Evolutionary conservation across 495 filamentous ascomycete genomes (phyloP).

Genomic region (Hypomontagnella monticulosa): DNA sequence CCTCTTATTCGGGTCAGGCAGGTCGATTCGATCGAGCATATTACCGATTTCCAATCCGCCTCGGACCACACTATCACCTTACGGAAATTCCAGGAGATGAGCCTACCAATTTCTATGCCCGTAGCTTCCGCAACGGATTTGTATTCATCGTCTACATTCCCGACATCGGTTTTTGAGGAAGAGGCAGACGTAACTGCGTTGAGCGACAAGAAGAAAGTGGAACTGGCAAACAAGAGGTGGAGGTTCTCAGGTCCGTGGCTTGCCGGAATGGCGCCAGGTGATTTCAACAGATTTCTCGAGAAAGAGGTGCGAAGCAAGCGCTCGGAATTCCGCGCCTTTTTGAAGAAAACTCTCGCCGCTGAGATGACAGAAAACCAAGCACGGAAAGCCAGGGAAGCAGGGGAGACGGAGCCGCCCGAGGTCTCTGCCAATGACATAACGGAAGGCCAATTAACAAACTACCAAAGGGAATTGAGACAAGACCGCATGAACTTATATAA

Average conservation of each 20-base stretch:
- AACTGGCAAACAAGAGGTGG: constrained; percentile 64
- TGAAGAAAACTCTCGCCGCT: constrained; percentile 58
- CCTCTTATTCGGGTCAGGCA: constrained; percentile 75
- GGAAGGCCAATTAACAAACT: constrained; percentile 67
- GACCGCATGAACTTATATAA: constrained; percentile 57
- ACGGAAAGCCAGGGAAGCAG: constrained; percentile 42
- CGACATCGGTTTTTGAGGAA: constrained; percentile 68
- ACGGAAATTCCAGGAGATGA: constrained; percentile 83
- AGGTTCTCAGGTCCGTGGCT: constrained; percentile 86
- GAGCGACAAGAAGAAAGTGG: constrained; percentile 38
- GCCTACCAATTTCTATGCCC: constrained; percentile 62
- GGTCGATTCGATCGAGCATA: constrained; percentile 88
- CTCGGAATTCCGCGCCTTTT: constrained; percentile 68
- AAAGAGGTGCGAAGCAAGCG: constrained; percentile 69
- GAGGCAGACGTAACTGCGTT: constrained; percentile 60
- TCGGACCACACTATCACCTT: constrained; percentile 83
- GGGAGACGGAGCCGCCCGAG: constrained; percentile 27
- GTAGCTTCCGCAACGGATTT: constrained; percentile 38
- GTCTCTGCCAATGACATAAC: constrained; percentile 57
- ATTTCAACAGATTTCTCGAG: constrained; percentile 73
- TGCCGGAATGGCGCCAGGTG: constrained; percentile 73
- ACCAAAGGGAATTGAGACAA: constrained; percentile 67
- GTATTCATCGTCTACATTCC: constrained; percentile 7
- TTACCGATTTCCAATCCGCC: constrained; percentile 89
- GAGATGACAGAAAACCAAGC: constrained; percentile 63